Evolutionary conservation across 202 grass and related monocot genomes (phyloP).

Genomic region (Panicum hallii): DNA sequence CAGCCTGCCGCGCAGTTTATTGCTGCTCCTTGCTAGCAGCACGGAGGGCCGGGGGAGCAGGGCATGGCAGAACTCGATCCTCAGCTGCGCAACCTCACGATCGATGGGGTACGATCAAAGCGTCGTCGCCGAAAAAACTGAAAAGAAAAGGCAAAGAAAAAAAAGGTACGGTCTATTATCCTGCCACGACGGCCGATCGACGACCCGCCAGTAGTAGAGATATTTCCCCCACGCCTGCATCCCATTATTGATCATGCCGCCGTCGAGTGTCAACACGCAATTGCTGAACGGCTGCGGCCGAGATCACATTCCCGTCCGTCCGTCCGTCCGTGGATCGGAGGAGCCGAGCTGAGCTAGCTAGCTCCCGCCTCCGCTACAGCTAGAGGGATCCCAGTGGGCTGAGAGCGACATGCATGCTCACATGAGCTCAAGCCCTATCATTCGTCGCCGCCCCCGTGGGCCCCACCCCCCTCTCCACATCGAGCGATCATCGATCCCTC

Average conservation of each 20-base stretch:
- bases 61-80: background rate
- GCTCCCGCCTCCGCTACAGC: background rate
- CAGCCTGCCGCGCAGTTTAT: background rate
- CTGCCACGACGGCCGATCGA: background rate
- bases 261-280: constrained; percentile 37
- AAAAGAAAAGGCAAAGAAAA: too few relatives aligned
- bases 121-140: background rate
- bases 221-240: constrained; percentile 4
- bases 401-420: constrained; percentile 49
- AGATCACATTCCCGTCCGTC: background rate
- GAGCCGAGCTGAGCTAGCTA: background rate
- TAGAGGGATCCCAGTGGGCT: constrained; percentile 19
- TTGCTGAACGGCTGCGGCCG: constrained; percentile 14
- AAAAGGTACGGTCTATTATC: background rate
- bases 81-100: background rate
- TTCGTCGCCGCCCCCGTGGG: constrained; percentile 33
- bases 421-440: constrained; percentile 54
- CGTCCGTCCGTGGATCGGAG: constrained; percentile 26
- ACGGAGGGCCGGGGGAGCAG: background rate
- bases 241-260: background rate
- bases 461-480: background rate
- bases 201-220: background rate
- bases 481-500: background rate
- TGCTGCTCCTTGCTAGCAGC: constrained; percentile 18
- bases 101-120: background rate